Percentiles rank a stretch among this genome's conserved stretches.
phyloP scores from a whole-genome alignment of 1,284 basidiomycete genomes.

The Leccinum pallidistipes region DNA sequence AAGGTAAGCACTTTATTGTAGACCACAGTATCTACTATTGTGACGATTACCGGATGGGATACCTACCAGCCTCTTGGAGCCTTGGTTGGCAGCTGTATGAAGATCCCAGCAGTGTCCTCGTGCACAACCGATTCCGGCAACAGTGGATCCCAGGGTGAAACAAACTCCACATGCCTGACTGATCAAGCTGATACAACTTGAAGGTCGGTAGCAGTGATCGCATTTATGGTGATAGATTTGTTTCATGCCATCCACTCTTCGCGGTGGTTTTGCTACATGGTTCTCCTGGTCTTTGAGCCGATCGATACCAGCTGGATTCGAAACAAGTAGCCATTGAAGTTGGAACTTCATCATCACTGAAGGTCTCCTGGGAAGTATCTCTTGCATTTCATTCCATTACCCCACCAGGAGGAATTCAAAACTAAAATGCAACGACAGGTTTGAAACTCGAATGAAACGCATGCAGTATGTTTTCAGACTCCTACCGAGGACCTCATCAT shows the following conservation, averaged over 20 bases:
- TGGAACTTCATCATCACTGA: not conserved
- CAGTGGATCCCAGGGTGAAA: not conserved
- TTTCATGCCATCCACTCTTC: not conserved
- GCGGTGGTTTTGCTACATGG: not conserved
- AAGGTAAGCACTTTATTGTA: not conserved
- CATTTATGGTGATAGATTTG: not conserved
- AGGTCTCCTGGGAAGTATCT: not conserved
- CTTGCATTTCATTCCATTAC: not conserved
- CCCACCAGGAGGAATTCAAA: not conserved
- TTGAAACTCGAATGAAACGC: not conserved
- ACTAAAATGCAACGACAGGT: not conserved
- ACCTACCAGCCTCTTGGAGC: not conserved
- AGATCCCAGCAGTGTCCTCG: not conserved
- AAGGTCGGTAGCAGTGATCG: not conserved
- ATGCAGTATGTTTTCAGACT: not conserved
- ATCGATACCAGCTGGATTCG: not conserved
- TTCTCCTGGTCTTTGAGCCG: not conserved
- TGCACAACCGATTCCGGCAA: not conserved
- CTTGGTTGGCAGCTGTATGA: not conserved
- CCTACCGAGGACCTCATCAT: not conserved
- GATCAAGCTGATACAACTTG: not conserved
- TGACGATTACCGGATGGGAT: not conserved
- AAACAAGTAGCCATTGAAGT: not conserved
- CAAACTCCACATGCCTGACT: not conserved
- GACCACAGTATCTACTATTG: not conserved